A percentile compares a stretch with the other conserved stretches of the same genome.
These are phyloP conservation scores for Coemansia aciculifera DNA, from an alignment of 192 early-diverging fungal genomes.

Conservation along the genomic window DNA sequence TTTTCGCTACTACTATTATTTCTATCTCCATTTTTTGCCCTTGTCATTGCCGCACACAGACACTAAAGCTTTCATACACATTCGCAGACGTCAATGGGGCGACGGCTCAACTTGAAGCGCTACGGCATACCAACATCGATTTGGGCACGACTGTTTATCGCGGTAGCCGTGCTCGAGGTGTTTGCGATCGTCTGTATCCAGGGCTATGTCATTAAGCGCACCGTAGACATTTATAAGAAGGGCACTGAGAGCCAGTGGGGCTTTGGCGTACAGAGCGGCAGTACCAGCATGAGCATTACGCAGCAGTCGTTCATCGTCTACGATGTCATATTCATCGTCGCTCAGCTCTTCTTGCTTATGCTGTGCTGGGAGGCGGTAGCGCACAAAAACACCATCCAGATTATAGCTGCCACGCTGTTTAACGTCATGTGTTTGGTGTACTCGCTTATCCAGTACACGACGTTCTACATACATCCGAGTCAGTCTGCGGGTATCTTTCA, in stretches of 20 bases:
- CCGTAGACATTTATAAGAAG: conserved; percentile 52
- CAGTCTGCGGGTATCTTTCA: conserved; percentile 52
- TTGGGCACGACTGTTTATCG: conserved; percentile 54
- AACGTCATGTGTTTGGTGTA: conserved; percentile 61
- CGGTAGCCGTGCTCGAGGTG: conserved; percentile 49
- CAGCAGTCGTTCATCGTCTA: conserved; percentile 68
- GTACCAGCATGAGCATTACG: conserved; percentile 48
- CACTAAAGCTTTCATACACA: neutral
- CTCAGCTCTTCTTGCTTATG: conserved; percentile 80
- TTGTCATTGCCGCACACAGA: neutral
- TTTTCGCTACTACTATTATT: neutral
- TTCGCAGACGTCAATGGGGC: conserved; percentile 9
- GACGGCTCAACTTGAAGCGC: conserved; percentile 39
- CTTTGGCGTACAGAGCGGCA: conserved; percentile 41
- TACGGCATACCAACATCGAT: conserved; percentile 52
- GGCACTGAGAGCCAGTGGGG: conserved; percentile 55
- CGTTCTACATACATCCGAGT: conserved; percentile 52
- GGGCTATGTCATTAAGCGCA: conserved; percentile 55
- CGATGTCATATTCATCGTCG: conserved; percentile 82
- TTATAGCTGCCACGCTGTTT: conserved; percentile 67
- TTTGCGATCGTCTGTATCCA: conserved; percentile 54
- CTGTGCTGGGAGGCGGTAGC: conserved; percentile 88
- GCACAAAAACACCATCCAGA: conserved; percentile 92
- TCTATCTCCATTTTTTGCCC: neutral
- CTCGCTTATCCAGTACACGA: conserved; percentile 59